Base-by-base conservation (phyloP, 108 stramenopile species). In the Schizochytrium sp. region DNA sequence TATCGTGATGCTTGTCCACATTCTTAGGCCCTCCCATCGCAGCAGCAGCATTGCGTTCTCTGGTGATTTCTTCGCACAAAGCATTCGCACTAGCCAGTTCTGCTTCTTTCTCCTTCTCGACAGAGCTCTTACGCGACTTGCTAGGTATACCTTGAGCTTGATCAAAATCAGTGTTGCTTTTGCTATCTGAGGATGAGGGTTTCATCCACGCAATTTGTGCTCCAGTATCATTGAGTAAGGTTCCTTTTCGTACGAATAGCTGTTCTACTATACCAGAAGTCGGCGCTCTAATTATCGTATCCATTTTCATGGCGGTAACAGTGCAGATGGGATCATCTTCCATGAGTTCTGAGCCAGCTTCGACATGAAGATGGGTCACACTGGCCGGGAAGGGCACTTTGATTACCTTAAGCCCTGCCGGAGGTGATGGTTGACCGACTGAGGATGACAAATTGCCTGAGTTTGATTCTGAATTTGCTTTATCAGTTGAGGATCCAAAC, bases 271-370 rank as follows among this genome's bases (percentile, higher is more conserved):
- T 88, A 38, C 98, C 98, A 59, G 89, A 91, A 44, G 93, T 93
- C 12, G 98, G 95, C 5, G 96, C 92, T n/a, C 95, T 87, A n/a
- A 98, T 96, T 56, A 95, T 92, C n/a, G 98, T 98, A 91, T 99
- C 98, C 98, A 99, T 99, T 91, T 99, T 99, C 98, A 99, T 99
- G n/a, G 98, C 98, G 4, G 93, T 93, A 72, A 98, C 91, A 3
- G 95, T 93, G 7, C 97, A 91, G 47, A 98, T 92, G 2, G 96
- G 95, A 89, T 97, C 95, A 38, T 97, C 98, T 38, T 92, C 92
- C 87, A 94, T 93, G 38, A 98, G 97, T 19, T 88, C 90, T 87
- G 97, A 96, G 8, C 98, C 98, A 45, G 91, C 92, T 73, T 93
- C 93, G 2, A 97, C 96, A 91, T 95, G 96, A 15, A 97, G 95